Base-by-base conservation (phyloP, 23 red algal genomes). In the Porphyridium purpureum region DNA sequence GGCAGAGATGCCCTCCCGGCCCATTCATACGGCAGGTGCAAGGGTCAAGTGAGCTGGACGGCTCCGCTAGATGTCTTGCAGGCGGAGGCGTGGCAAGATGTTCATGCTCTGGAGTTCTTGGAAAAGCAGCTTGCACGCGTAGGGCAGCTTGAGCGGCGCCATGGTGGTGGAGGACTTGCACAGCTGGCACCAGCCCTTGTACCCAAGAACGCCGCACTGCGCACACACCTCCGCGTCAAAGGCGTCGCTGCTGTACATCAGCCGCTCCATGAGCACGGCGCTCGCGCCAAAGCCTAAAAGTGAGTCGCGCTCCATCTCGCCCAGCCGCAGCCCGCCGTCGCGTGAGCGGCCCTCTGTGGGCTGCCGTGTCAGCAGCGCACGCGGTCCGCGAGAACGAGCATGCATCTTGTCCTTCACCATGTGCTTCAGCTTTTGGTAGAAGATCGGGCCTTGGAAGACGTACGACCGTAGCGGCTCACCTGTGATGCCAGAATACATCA, bases 361-460 rank as follows among this genome's bases (percentile, higher is more conserved):
- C 63, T 84, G 74, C 17, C 73, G 54, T 1, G 80, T 83, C 64
- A 81, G 42, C 29, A 84, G 44, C 33, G 74, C 76, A 7, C 78
- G 60, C 15, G 74, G 80, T 27, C 78, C 78, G 2, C 76, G 41
- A 19, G 66, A 50, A 2, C 88, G 57, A 0, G 75, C 90, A 46
- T 84, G 78, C 62, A 83, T 83, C 48, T 95, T 95, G 66, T 95
- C 90, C 33, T 75, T 76, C 25, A 83, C 90, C 90, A 95, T 95
- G 47, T 95, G 90, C 41, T 86, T 85, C 47, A 95, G 54, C 17
- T 81, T 81, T 50, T 95, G 90, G 27, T 95, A 95, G 33, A 83
- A 86, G 24, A 95, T 95, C 11, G 81, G 80, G 29, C 90, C 90
- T 40, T 50, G 58, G 44, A 95, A 95, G 11, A 95, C 81, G 60